A percentile compares a stretch with the other conserved stretches of the same genome.
Conservation (phyloP, 768 basidiomycete genomes). For the Suillus discolor region DNA sequence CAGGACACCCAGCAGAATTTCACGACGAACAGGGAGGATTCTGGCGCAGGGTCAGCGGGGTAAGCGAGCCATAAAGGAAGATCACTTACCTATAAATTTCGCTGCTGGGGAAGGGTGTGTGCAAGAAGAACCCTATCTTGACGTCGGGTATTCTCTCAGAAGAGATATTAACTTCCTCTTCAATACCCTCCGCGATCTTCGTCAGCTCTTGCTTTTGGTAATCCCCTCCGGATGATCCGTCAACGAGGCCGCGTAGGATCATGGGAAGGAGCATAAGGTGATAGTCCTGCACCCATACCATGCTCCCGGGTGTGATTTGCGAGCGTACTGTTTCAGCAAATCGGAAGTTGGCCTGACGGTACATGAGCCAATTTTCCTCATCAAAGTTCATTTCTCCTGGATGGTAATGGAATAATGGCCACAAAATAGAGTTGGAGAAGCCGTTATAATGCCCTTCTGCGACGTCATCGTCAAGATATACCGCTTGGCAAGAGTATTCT, state of each 20-base stretch:
- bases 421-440: constrained; percentile 99
- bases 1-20: constrained; percentile 94
- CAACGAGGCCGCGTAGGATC: constrained; percentile 87
- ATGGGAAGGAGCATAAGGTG: constrained; percentile 98
- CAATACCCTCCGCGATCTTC: constrained; percentile 73
- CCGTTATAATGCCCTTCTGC: constrained; percentile 99
- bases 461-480: constrained; percentile 96
- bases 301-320: constrained; percentile 81
- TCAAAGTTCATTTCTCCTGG: constrained; percentile 99
- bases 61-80: constrained; percentile 13
- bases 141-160: constrained; percentile 58
- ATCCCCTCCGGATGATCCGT: constrained; percentile 62
- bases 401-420: constrained; percentile 99
- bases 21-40: constrained; percentile 94
- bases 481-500: constrained; percentile 96
- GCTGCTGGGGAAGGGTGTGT: constrained; percentile 96
- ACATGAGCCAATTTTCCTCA: constrained; percentile 97
- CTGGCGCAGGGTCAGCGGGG: constrained; percentile 41
- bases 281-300: constrained; percentile 99
- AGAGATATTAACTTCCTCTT: constrained; percentile 43
- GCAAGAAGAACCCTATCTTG: constrained; percentile 98
- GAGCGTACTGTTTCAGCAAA: constrained; percentile 89
- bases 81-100: constrained; percentile 90
- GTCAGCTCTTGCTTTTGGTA: constrained; percentile 63
- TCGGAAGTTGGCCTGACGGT: constrained; percentile 92